A percentile compares a stretch with the other conserved stretches of the same genome.
phyloP scores from a whole-genome alignment of 177 flowering plant species.

The Vitis hybrid region DNA sequence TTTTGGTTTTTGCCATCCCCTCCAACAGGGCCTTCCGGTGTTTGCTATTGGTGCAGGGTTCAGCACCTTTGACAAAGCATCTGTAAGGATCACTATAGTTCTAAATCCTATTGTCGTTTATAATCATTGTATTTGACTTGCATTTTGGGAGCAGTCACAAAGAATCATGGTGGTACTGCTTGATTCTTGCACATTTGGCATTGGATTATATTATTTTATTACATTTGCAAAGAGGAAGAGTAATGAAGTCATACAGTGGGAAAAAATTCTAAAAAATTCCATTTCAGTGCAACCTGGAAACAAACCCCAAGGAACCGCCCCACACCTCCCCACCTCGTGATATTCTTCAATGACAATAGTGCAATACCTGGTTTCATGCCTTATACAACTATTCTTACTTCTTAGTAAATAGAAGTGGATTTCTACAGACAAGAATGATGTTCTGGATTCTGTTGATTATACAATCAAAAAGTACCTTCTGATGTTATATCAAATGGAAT shows the following conservation, averaged over 20 bases:
- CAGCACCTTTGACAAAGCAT: slow-evolving; percentile 57
- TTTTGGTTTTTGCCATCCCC: not conserved
- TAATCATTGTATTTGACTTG: too few species aligned
- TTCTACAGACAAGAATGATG: too few species aligned
- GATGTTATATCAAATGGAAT: not conserved
- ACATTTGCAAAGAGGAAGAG: not conserved
- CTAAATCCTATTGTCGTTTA: too few species aligned
- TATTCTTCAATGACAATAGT: too few species aligned
- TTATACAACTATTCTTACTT: too few species aligned
- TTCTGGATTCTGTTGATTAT: too few species aligned
- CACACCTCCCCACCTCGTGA: too few species aligned
- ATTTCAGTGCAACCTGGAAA: not conserved
- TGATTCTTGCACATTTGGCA: not conserved
- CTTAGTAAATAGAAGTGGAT: too few species aligned
- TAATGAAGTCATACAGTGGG: not conserved
- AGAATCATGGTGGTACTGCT: not conserved
- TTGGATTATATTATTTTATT: not conserved
- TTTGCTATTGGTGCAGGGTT: slow-evolving; percentile 51
- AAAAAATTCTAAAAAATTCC: not conserved
- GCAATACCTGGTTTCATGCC: too few species aligned
- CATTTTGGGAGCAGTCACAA: too few species aligned
- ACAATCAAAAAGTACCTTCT: too few species aligned
- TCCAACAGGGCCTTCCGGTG: slow-evolving; percentile 51
- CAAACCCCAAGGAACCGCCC: too few species aligned
- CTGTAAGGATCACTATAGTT: slow-evolving; percentile 31